These are phyloP conservation scores for Gypsophila paniculata DNA, from an alignment of 179 eudicot genomes.

Conservation along the genomic window DNA sequence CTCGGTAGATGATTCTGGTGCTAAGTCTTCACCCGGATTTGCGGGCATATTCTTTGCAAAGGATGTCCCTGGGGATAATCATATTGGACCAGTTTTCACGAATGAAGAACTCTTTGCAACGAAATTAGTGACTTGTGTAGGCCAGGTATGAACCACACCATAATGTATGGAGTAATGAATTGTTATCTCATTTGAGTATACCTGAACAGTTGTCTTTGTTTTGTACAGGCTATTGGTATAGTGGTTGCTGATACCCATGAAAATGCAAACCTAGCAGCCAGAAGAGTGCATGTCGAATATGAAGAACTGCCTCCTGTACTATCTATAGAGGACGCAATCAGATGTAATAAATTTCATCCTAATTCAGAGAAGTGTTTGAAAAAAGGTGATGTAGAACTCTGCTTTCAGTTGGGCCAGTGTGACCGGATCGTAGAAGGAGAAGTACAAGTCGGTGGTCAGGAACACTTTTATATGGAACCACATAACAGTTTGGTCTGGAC, in stretches of 20 bases:
- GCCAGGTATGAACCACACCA: constrained; percentile 53
- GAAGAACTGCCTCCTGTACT: constrained; percentile 81
- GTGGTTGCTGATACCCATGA: constrained; percentile 97
- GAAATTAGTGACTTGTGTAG: constrained; percentile 87
- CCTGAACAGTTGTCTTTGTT: constrained; percentile 1
- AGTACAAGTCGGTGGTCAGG: constrained; percentile 93
- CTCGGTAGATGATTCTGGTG: constrained; percentile 73
- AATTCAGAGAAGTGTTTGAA: constrained; percentile 55
- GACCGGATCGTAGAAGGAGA: constrained; percentile 87
- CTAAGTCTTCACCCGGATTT: constrained; percentile 70
- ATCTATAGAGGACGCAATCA: constrained; percentile 79
- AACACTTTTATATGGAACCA: constrained; percentile 94
- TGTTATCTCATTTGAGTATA: background rate
- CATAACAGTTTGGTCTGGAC: constrained; percentile 81
- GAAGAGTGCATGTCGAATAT: constrained; percentile 70
- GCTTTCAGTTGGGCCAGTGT: constrained; percentile 74
- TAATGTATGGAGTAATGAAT: background rate
- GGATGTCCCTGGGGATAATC: constrained; percentile 74
- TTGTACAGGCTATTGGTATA: constrained; percentile 69
- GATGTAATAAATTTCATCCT: constrained; percentile 64
- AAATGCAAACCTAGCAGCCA: constrained; percentile 83
- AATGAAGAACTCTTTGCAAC: constrained; percentile 95
- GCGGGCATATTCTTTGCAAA: constrained; percentile 80
- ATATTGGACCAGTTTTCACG: constrained; percentile 60
- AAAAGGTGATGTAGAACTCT: constrained; percentile 77